phyloP scores from a whole-genome alignment of 768 basidiomycete genomes.

The Boletus coccyginus region DNA sequence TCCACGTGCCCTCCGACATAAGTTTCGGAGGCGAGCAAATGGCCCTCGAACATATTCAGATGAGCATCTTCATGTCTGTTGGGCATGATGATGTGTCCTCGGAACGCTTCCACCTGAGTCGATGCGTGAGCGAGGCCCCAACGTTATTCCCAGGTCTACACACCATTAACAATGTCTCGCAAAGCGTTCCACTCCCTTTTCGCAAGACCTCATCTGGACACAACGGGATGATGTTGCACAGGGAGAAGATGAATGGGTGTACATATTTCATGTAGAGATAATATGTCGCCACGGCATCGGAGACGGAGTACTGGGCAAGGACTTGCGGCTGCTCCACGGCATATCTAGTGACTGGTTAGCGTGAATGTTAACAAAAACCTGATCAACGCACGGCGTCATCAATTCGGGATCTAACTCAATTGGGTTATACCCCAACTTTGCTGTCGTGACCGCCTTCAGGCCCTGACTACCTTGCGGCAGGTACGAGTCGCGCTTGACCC shows the following conservation, averaged over 20 bases:
- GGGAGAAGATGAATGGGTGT: slow-evolving; percentile 97
- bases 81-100: slow-evolving; percentile 93
- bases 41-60: slow-evolving; percentile 91
- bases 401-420: slow-evolving; percentile 97
- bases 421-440: slow-evolving; percentile 95
- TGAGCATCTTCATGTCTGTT: slow-evolving; percentile 94
- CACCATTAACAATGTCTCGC: slow-evolving; percentile 98
- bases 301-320: slow-evolving; percentile 97
- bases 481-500: slow-evolving; percentile 99
- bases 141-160: slow-evolving; percentile 18
- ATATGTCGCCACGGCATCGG: slow-evolving; percentile 99
- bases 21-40: slow-evolving; percentile 94
- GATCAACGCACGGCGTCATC: slow-evolving; percentile 88
- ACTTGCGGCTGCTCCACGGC: slow-evolving; percentile 93
- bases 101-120: slow-evolving; percentile 88
- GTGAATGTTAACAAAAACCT: background rate
- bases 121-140: slow-evolving; percentile 3
- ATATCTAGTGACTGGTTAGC: slow-evolving; percentile 52
- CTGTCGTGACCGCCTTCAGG: slow-evolving; percentile 94
- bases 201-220: slow-evolving; percentile 94
- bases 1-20: slow-evolving; percentile 99
- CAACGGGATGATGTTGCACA: slow-evolving; percentile 98
- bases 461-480: slow-evolving; percentile 98
- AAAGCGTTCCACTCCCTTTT: slow-evolving; percentile 95
- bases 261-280: slow-evolving; percentile 99